Evolutionary conservation across 495 filamentous ascomycete species (phyloP).

Genomic region (Penicillium canescens): DNA sequence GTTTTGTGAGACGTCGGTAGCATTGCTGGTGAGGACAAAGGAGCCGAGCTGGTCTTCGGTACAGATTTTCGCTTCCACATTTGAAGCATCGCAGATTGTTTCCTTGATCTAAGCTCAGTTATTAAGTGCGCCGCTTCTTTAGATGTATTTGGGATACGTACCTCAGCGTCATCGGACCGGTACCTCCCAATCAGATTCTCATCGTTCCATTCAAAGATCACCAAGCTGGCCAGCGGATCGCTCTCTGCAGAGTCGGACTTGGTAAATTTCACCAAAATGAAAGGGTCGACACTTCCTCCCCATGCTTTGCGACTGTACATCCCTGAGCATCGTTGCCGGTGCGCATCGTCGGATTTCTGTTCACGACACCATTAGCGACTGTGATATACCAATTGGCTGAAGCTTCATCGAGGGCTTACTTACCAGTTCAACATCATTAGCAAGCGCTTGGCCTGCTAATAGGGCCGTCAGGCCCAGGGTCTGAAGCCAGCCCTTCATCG

Average conservation of each 20-base stretch:
- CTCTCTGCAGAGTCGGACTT: conserved; percentile 55
- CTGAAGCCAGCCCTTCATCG: conserved; percentile 56
- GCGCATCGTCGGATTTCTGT: conserved; percentile 72
- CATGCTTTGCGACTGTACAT: conserved; percentile 94
- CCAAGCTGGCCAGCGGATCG: conserved; percentile 77
- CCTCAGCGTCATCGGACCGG: conserved; percentile 33
- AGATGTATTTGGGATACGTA: conserved; percentile 12
- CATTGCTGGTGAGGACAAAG: conserved; percentile 78
- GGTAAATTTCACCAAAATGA: conserved; percentile 81
- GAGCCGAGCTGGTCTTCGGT: conserved; percentile 73
- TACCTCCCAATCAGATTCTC: conserved; percentile 69
- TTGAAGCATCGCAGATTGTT: conserved; percentile 73
- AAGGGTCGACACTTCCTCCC: conserved; percentile 87
- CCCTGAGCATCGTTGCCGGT: conserved; percentile 87
- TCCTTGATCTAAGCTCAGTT: conserved; percentile 50
- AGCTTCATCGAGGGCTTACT: conserved; percentile 22
- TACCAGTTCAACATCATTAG: conserved; percentile 65
- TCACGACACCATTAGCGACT: conserved; percentile 4
- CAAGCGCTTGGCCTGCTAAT: conserved; percentile 54
- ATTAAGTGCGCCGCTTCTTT: conserved; percentile 13
- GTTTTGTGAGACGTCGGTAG: conserved; percentile 64
- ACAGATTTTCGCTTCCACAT: conserved; percentile 69
- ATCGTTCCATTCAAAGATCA: conserved; percentile 95
- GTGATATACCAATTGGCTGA: background rate
- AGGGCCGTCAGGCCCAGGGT: conserved; percentile 50